Base-by-base conservation (phyloP, 257 asterid species). In the Primulina eburnea region DNA sequence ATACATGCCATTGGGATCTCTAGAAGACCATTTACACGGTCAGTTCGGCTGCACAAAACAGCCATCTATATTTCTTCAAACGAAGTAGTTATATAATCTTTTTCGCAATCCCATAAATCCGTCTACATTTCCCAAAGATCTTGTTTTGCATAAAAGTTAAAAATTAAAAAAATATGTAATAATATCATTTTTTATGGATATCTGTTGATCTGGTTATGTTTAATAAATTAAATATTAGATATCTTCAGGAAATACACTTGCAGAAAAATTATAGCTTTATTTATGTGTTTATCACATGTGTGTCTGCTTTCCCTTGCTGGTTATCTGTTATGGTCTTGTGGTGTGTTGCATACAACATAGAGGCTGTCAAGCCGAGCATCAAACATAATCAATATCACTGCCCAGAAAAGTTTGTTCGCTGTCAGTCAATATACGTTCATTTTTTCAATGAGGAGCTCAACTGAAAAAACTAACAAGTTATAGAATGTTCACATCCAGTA, bases 11-110 rank as follows among this genome's bases (percentile, higher is more conserved):
- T 79, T 93, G 89, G 99, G 99, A 73, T 93, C 99, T 75, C 81
- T 93, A 65, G 99, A 93, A 78, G 99, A 90, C 80, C 99, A 93
- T 77, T 86, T 93, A 86, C 99, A 93, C 64, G 99, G 99, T 93
- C 75, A 87, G 96, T 72, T 38, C 14, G 14, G 47, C 47, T 38
- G 47, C n/a, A 12, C 52, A 43, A 12, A 43, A 11, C 52, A 43
- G 52, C 52, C n/a, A 43, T 43, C 52, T 43, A 43, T 43, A 43
- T 43, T 43, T 43, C 52, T 12, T 6, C 17, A 11, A 43, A 43
- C 6, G n/a, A 43, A 43, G 12, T 11, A 43, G n/a, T 43, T 43
- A 43, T 43, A 43, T 12, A 10, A 11, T 43, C 52, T 43, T 43
- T 9, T 43, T 43, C n/a, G 12, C 52, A 43, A 2, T 43, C 6